phyloP scores from a whole-genome alignment of 306 rosid species.

The Ormosia emarginata region DNA sequence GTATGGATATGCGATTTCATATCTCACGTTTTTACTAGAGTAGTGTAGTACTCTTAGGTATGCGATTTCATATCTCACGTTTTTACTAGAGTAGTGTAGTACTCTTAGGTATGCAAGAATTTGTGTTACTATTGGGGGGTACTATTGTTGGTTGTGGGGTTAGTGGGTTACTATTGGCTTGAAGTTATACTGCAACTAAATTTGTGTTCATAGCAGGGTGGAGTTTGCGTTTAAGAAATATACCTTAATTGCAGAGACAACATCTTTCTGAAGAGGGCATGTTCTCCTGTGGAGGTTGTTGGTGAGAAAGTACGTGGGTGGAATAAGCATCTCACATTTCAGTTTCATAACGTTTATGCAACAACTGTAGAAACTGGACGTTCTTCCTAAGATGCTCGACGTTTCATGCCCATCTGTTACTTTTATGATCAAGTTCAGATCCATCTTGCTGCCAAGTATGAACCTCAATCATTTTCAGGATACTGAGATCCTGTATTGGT shows the following conservation, averaged over 20 bases:
- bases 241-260: neutral
- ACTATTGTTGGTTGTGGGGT: constrained; percentile 33
- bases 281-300: neutral
- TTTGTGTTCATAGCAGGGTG: neutral
- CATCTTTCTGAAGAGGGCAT: neutral
- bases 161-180: constrained; percentile 6
- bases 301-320: constrained; percentile 22
- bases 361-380: constrained; percentile 31
- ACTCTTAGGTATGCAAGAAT: no score
- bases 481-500: neutral
- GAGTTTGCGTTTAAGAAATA: constrained; percentile 19
- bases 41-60: no score
- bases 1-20: no score
- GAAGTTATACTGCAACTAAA: constrained; percentile 34
- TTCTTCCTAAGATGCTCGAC: constrained; percentile 30
- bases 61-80: no score
- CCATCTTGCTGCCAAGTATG: constrained; percentile 4
- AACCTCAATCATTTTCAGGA: constrained; percentile 17
- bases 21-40: no score
- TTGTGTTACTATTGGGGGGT: no score
- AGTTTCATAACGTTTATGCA: constrained; percentile 28
- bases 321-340: constrained; percentile 30
- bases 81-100: no score
- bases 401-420: neutral
- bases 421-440: neutral